These are phyloP conservation scores for Metschnikowia lunata DNA, from an alignment of 805 yeast genomes.

Conservation along the genomic window DNA sequence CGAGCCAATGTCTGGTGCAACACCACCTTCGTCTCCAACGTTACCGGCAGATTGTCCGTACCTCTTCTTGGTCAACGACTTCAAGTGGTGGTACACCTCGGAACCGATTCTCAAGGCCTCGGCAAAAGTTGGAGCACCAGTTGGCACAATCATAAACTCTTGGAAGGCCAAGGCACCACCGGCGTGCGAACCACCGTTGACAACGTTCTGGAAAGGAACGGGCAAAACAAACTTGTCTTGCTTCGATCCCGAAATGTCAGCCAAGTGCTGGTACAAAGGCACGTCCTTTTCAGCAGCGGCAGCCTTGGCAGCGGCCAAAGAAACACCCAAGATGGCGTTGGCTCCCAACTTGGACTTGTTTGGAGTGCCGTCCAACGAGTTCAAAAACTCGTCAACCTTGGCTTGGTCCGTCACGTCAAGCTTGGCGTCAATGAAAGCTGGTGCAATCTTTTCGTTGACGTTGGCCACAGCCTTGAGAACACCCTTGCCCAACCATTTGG, in stretches of 20 bases:
- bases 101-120: conserved; percentile 97
- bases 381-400: conserved; percentile 81
- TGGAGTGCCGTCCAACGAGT: conserved; percentile 89
- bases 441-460: conserved; percentile 92
- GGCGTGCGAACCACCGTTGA: conserved; percentile 99
- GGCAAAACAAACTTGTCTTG: conserved; percentile 88
- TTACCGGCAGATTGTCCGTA: conserved; percentile 99
- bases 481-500: conserved; percentile 99
- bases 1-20: conserved; percentile 94
- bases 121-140: conserved; percentile 82
- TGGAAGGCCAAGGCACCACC: conserved; percentile 99
- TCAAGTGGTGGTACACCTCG: conserved; percentile 96
- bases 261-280: conserved; percentile 89
- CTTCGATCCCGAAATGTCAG: conserved; percentile 70
- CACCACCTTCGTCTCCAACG: conserved; percentile 99
- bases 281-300: conserved; percentile 95
- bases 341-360: conserved; percentile 98
- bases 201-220: conserved; percentile 98
- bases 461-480: conserved; percentile 94
- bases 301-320: conserved; percentile 94
- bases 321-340: conserved; percentile 97
- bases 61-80: conserved; percentile 85
- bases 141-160: conserved; percentile 99
- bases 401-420: conserved; percentile 83
- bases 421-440: conserved; percentile 79